Evolutionary conservation across 2,329 filamentous ascomycete species (phyloP), one percentile per base, ranked within the genome.

Genomic region (Fusarium pilosicola): DNA sequence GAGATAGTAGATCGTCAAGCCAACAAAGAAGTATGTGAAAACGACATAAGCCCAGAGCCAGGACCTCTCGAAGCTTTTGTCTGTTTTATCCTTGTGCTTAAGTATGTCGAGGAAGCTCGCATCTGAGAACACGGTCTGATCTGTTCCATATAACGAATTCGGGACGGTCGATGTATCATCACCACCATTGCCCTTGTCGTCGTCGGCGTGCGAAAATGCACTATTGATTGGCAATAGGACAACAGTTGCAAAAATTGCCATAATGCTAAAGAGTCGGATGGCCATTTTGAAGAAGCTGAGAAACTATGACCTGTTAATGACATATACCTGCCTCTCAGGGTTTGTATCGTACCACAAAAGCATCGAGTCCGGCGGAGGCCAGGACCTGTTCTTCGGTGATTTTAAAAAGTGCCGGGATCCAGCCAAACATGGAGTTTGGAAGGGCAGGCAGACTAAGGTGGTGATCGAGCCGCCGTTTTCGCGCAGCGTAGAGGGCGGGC

Each of bases 201-300:
- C 74, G 68, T 32, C 69, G 48, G 39, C 28, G 24, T 34, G 32
- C 44, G 48, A 11, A n/a, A 76, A 97, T 68, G 89, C 89, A 65
- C 89, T 87, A 80, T 98, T 97, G 66, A 99, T 93, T 1, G 96
- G 97, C 71, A 92, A 92, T 74, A 99, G 92, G 8, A 99, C 89
- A 22, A 89, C 86, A 41, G 93, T 86, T 34, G 95, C 92, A 78
- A 98, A 94, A 81, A 97, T 90, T 64, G 96, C 89, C 77, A 97
- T 93, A 58, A 93, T 85, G 22, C 89, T 85, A 57, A 98, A 91
- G 76, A 98, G 93, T 71, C 93, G 94, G 74, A 95, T 93, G 18
- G 96, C 92, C 90, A 98, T 96, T 81, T 95, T 97, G 87, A 98
- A 98, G 83, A 99, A 99, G 22, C 92, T 90, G 20, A 99, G 87